Evolutionary conservation across 177 flowering plant genomes (phyloP).

Genomic region (Vitis hybrid): DNA sequence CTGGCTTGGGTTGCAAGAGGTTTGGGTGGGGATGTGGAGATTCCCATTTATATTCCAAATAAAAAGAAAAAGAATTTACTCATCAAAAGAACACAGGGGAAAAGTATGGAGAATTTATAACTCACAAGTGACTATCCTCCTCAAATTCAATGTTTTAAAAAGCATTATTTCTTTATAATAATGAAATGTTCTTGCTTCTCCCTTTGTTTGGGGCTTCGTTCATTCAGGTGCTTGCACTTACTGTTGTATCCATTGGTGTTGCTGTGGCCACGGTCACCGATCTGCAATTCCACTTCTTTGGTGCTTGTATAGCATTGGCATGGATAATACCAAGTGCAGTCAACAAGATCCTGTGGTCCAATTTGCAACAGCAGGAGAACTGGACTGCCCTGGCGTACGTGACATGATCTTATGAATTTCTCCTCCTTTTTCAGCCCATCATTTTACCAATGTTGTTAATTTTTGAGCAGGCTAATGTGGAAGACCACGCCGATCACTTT

Average conservation of each 20-base stretch:
- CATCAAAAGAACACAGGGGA: too few species aligned
- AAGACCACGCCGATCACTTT: conserved; percentile 70
- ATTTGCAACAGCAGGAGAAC: conserved; percentile 63
- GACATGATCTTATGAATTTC: not conserved
- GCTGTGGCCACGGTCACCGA: conserved; percentile 74
- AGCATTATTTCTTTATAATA: not conserved
- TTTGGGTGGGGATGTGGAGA: too few species aligned
- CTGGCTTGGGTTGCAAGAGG: too few species aligned
- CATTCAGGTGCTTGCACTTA: conserved; percentile 56
- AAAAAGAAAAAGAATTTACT: too few species aligned
- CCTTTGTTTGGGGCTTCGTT: not conserved
- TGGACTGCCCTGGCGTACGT: conserved; percentile 81
- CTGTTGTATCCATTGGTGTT: conserved; percentile 62
- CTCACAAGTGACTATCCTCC: not conserved
- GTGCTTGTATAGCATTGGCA: conserved; percentile 68
- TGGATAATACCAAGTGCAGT: conserved; percentile 75
- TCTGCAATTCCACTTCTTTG: conserved; percentile 63
- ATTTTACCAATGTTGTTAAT: not conserved
- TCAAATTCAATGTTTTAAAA: not conserved
- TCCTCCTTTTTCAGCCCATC: not conserved
- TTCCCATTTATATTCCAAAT: too few species aligned
- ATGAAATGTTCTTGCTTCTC: not conserved
- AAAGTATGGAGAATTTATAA: not conserved
- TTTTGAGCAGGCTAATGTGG: conserved; percentile 67
- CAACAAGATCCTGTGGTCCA: conserved; percentile 75